Percentiles rank a stretch among this genome's conserved stretches.
Conservation (phyloP, 495 filamentous ascomycete species). For the Peziza echinospora region DNA sequence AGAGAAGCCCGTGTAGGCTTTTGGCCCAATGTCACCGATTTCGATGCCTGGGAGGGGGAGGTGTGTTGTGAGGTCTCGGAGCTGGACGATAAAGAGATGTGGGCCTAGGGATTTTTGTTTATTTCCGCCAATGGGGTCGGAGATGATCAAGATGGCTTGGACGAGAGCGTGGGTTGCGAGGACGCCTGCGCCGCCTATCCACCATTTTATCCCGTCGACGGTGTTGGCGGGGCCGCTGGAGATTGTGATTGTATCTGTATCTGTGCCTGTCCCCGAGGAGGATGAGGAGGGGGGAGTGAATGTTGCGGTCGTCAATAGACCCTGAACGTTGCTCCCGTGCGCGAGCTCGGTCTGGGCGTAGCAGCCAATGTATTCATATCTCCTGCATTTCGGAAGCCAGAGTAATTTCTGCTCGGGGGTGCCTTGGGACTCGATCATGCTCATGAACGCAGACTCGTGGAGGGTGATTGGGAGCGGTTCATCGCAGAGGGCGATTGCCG, state of each 20-base stretch:
- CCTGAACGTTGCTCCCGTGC: conserved; percentile 53
- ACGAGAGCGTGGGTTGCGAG: conserved; percentile 55
- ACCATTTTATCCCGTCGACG: conserved; percentile 40
- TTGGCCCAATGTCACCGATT: conserved; percentile 54
- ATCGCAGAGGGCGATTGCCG: conserved; percentile 38
- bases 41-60: conserved; percentile 46
- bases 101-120: conserved; percentile 40
- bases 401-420: conserved; percentile 45
- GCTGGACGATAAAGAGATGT: conserved; percentile 55
- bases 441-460: conserved; percentile 46
- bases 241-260: background rate
- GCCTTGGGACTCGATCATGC: conserved; percentile 46
- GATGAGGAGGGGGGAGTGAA: too few relatives aligned
- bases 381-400: conserved; percentile 40
- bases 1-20: conserved; percentile 41
- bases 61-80: conserved; percentile 48
- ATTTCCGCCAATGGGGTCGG: conserved; percentile 3
- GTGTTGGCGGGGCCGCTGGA: background rate
- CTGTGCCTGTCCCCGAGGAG: background rate
- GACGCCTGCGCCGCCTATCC: conserved; percentile 53
- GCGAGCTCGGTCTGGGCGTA: conserved; percentile 61
- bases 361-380: conserved; percentile 48
- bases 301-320: conserved; percentile 48
- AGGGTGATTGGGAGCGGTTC: conserved; percentile 48
- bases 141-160: conserved; percentile 30